Percentiles rank a stretch among this genome's conserved stretches.
Evolutionary conservation across 805 yeast genomes (phyloP).

Genomic region (Candida railenensis): DNA sequence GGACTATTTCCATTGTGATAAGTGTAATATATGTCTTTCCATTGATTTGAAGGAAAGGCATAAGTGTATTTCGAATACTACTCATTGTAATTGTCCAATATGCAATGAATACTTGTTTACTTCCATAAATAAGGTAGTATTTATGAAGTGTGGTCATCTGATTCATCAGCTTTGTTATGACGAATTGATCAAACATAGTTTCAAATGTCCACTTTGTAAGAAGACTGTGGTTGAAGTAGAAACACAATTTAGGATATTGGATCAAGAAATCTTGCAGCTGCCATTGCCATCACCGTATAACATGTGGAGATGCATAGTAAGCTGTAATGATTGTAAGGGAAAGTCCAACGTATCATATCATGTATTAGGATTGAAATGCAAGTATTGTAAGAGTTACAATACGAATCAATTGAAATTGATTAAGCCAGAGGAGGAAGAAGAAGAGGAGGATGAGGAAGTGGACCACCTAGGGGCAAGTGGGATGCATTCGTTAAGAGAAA

Average conservation of each 20-base stretch:
- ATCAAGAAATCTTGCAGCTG: constrained; percentile 74
- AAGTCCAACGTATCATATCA: constrained; percentile 76
- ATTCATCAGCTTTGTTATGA: constrained; percentile 84
- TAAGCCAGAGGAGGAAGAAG: constrained; percentile 59
- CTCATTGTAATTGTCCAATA: constrained; percentile 89
- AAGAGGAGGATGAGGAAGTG: constrained; percentile 22
- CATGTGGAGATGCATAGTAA: constrained; percentile 70
- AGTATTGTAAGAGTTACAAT: constrained; percentile 83
- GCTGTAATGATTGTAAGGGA: constrained; percentile 87
- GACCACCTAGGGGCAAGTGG: constrained; percentile 4
- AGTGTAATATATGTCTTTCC: constrained; percentile 85
- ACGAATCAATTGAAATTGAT: constrained; percentile 70
- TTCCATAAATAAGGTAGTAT: constrained; percentile 77
- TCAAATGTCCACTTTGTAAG: constrained; percentile 90
- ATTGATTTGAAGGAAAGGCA: constrained; percentile 76
- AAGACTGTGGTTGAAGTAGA: constrained; percentile 85
- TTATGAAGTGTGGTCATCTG: constrained; percentile 93
- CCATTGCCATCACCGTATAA: constrained; percentile 79
- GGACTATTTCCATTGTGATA: constrained; percentile 88
- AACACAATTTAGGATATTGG: constrained; percentile 81
- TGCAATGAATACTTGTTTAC: constrained; percentile 91
- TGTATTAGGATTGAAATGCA: constrained; percentile 83
- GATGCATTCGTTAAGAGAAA: constrained; percentile 9
- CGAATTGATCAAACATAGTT: constrained; percentile 77
- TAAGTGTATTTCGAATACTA: constrained; percentile 80